Evolutionary conservation across 805 yeast species (phyloP).

Genomic region (Metschnikowia arizonensis): DNA sequence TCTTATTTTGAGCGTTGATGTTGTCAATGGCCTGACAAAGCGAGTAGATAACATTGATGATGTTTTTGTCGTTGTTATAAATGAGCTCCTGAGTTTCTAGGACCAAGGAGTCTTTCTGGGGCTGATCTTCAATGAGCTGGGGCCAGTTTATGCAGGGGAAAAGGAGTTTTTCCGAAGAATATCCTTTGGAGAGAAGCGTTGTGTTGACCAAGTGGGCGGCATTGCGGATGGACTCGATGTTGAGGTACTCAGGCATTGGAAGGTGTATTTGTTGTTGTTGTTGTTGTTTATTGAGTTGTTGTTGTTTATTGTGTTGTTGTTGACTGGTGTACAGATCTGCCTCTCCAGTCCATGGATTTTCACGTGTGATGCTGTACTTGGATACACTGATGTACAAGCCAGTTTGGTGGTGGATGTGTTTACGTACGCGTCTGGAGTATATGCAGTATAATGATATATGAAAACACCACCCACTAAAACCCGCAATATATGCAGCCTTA

Average conservation of each 20-base stretch:
- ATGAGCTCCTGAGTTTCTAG: slow-evolving; percentile 26
- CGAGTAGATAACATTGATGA: slow-evolving; percentile 36
- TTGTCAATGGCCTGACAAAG: slow-evolving; percentile 30
- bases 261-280: no score
- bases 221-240: slow-evolving; percentile 31
- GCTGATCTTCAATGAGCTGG: slow-evolving; percentile 27
- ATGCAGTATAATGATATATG: no score
- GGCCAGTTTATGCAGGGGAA: slow-evolving; percentile 36
- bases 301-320: no score
- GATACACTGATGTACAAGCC: no score
- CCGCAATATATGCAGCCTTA: no score
- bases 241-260: slow-evolving; percentile 21
- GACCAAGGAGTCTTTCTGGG: slow-evolving; percentile 10
- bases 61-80: slow-evolving; percentile 36
- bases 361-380: no score
- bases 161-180: slow-evolving; percentile 27
- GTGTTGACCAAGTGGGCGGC: slow-evolving; percentile 38
- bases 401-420: no score
- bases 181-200: slow-evolving; percentile 33
- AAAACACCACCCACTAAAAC: no score
- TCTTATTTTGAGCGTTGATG: slow-evolving; percentile 28
- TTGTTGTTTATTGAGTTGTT: no score
- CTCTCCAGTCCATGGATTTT: no score
- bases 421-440: no score
- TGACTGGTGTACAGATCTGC: no score